Evolutionary conservation across 306 rosid species (phyloP).

Genomic region (Vigna reflexopilosa): DNA sequence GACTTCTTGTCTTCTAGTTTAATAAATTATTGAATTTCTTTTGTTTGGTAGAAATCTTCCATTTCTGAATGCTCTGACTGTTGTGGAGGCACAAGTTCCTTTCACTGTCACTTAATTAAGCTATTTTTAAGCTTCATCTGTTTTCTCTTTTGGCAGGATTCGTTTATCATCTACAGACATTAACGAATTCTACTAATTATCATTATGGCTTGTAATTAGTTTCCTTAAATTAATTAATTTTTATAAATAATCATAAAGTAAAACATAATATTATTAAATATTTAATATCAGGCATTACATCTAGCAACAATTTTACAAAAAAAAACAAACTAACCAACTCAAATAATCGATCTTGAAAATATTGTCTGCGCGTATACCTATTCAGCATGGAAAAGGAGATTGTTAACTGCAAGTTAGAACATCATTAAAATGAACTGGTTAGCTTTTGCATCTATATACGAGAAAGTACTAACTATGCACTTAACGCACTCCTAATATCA

Average conservation of each 20-base stretch:
- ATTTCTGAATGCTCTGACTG: neutral
- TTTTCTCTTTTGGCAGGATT: conserved; percentile 5
- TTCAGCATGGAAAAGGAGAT: neutral
- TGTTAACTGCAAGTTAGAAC: neutral
- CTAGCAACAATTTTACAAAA: no score
- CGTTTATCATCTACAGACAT: conserved; percentile 1
- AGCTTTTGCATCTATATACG: neutral
- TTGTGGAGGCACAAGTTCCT: neutral
- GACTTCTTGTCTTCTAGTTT: conserved; percentile 4
- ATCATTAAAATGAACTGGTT: neutral
- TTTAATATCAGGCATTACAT: no score
- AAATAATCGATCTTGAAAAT: neutral
- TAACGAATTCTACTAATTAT: neutral
- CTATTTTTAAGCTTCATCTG: neutral
- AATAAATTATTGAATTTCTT: conserved; percentile 3
- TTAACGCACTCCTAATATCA: no score
- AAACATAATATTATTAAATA: no score
- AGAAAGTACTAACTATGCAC: neutral
- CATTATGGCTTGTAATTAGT: neutral
- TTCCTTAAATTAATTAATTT: no score
- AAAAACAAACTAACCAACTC: no score
- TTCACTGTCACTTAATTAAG: neutral
- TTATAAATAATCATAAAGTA: no score
- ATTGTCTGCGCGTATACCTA: no score
- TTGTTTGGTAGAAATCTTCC: neutral